Conservation (phyloP, 306 rosid species). For the apple (Malus domestica) region DNA sequence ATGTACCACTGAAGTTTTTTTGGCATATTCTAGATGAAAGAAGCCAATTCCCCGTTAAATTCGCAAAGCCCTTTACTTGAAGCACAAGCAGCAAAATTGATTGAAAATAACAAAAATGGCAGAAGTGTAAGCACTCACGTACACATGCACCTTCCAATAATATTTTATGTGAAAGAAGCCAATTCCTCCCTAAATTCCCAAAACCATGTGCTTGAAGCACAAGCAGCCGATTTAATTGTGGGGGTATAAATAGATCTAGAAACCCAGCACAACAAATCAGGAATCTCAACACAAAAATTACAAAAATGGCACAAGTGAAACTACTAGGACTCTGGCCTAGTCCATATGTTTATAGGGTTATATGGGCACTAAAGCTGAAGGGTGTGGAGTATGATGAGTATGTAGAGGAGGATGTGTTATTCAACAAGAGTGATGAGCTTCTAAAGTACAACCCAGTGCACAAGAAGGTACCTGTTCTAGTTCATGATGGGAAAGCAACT, state of each 20-base stretch:
- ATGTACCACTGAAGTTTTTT: no score
- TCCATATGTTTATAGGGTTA: not conserved
- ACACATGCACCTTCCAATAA: not conserved
- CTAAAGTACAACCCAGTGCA: slow-evolving; percentile 11
- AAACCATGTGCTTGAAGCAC: not conserved
- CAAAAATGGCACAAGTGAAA: slow-evolving; percentile 4
- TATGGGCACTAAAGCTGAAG: slow-evolving; percentile 20
- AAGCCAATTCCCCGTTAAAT: not conserved
- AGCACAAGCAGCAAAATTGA: not conserved
- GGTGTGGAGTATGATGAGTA: slow-evolving; percentile 10
- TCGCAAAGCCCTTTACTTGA: not conserved
- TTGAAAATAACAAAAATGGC: not conserved
- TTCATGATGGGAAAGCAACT: slow-evolving; percentile 7
- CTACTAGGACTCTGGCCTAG: not conserved
- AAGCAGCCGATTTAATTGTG: not conserved
- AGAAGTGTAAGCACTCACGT: not conserved
- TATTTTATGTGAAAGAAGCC: not conserved
- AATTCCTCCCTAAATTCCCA: not conserved
- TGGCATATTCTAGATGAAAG: not conserved
- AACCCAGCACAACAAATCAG: not conserved
- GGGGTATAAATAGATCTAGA: not conserved
- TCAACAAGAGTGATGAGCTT: slow-evolving; percentile 3
- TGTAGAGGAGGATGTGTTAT: not conserved
- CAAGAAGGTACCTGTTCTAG: slow-evolving; percentile 15
- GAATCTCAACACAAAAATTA: not conserved